phyloP scores from a whole-genome alignment of 148 eudicot genomes.

The Chenopodium quinoa region DNA sequence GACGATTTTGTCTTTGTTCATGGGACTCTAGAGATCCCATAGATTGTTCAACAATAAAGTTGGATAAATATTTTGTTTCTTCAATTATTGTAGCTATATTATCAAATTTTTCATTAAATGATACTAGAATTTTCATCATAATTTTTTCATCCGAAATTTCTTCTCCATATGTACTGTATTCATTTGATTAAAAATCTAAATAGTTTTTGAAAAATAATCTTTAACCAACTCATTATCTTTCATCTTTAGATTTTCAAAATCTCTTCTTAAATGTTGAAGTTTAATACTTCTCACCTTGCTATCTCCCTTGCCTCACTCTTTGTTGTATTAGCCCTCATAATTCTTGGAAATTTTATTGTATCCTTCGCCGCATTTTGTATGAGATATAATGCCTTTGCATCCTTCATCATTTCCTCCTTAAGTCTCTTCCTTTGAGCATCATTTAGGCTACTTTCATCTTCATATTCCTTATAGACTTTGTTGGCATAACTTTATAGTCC shows the following conservation, averaged over 20 bases:
- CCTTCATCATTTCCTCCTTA: neutral
- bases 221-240: neutral
- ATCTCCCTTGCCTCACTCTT: too few relatives aligned
- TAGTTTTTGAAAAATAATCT: neutral
- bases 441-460: neutral
- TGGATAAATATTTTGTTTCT: neutral
- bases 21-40: neutral
- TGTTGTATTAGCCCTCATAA: too few relatives aligned
- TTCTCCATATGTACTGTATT: neutral
- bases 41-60: neutral
- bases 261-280: neutral
- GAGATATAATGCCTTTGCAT: neutral
- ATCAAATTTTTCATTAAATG: neutral
- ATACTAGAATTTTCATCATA: neutral
- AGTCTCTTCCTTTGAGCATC: neutral
- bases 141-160: neutral
- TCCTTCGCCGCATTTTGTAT: slow-evolving; percentile 5
- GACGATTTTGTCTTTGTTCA: neutral
- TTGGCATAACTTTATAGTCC: neutral
- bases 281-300: neutral
- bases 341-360: neutral
- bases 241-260: slow-evolving; percentile 13
- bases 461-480: neutral
- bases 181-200: slow-evolving; percentile 7
- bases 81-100: slow-evolving; percentile 1